Evolutionary conservation across 139 green algal species (phyloP), one percentile per base, ranked within the genome.

Genomic region (Micractinium sp.): DNA sequence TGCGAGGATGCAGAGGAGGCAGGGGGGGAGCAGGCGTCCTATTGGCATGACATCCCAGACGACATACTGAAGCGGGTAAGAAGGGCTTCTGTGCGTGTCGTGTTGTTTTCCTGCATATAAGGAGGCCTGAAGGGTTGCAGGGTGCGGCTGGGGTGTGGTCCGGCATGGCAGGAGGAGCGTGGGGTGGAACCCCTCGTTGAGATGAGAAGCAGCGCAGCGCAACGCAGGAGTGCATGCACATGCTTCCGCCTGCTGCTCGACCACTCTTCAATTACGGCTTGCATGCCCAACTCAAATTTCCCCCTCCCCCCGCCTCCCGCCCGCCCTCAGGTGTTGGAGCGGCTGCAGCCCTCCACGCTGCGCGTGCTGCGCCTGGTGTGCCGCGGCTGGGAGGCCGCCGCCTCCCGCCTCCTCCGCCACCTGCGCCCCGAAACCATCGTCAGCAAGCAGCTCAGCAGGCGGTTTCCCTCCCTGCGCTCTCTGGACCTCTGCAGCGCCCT

Each of bases 281-380:
- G 75, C 75, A 23, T 27, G 18, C 16, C 75, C 36, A 20, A 31
- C 25, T 82, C 36, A 56, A 23, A 16, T 20, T 2, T 31, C n/a
- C 29, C 31, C 31, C n/a, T 33, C n/a, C 71, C 71, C 31, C 12
- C 16, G 2, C 38, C n/a, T 35, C 19, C 39, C 25, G 15, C 23
- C 78, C 25, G 13, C 27, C 39, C 36, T 29, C 85, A 88, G 85
- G 73, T 88, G 20, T 41, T 88, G 39, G 85, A 88, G 29, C 71
- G 53, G 71, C 85, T 88, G 71, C 66, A 75, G n/a, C 85, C 85
- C 31, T 88, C 85, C 73, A 75, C 47, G n/a, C 85, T 82, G 73
- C 85, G 85, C 47, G 85, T 88, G 71, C 71, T 88, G 85, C 85
- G 85, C 71, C 85, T 88, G 71, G 85, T 88, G n/a, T 88, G 85